Base-by-base conservation (phyloP, 139 green algal genomes). In the Chlorella sp. region DNA sequence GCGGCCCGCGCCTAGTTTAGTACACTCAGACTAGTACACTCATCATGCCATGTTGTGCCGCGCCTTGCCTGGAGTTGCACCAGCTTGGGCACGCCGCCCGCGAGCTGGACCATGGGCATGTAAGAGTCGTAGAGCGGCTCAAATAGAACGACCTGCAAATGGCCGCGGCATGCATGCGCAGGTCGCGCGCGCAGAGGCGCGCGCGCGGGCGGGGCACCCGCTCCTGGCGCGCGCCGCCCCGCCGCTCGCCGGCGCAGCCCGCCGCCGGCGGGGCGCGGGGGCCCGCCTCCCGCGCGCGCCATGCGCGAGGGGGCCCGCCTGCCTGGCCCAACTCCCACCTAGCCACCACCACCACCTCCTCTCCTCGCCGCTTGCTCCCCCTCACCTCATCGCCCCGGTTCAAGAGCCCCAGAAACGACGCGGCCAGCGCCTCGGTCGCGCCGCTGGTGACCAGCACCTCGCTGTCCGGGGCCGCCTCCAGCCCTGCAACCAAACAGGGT, bases 101-200 rank as follows among this genome's bases (percentile, higher is more conserved):
- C 77, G 12, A 82, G 50, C 42, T 46, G 23, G 1, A 78, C 59
- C 51, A 93, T 82, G 36, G 86, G 78, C 2, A 77, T 46, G 64
- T 93, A 93, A 8, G 77, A 85, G 69, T 97, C 92, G 73, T 97
- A 97, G 53, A 88, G 79, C 0, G 92, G 92, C 40, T 91, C 87
- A 74, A 96, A 92, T 21, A 96, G 81, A 40, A 96, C 87, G 35
- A 92, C 90, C 86, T 92, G 79, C 40, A 77, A 31, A 55, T 55
- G 14, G 17, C 14, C 46, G 17, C 46, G 17, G 46, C 14, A 17
- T 55, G 14, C 14, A 55, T 55, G 46, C n/a, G 46, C 46, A 55
- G 46, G 46, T 55, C 14, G 17, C 46, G 46, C 19, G 40, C 36
- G 14, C 9, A 9, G 23, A 36, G 0, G 62, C 29, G 56, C n/a